These are phyloP conservation scores for Gossypium laxum DNA, from an alignment of 441 rosid genomes.

Conservation along the genomic window DNA sequence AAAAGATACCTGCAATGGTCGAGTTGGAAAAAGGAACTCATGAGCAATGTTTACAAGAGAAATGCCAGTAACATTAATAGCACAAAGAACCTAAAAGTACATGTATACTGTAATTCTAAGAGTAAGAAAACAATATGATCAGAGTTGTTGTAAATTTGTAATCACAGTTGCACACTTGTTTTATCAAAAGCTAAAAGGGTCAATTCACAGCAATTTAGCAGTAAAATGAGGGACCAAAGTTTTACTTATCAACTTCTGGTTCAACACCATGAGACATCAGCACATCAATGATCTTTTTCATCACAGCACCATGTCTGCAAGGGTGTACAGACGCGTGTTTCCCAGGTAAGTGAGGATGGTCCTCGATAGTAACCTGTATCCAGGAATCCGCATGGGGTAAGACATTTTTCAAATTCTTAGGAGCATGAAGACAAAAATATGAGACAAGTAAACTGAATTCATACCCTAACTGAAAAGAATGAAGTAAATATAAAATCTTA, in stretches of 20 bases:
- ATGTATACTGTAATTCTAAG: background rate
- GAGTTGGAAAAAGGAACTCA: background rate
- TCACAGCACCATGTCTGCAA: slow-evolving; percentile 92
- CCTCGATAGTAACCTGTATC: slow-evolving; percentile 87
- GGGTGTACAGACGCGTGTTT: slow-evolving; percentile 97
- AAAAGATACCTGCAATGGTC: slow-evolving; percentile 58
- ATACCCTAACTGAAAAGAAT: background rate
- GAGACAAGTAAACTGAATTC: background rate
- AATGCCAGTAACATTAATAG: background rate
- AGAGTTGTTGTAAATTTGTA: background rate
- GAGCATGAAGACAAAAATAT: background rate
- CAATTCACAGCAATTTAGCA: background rate
- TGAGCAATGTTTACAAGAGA: background rate
- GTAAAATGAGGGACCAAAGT: background rate
- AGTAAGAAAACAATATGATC: background rate
- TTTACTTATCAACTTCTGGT: slow-evolving; percentile 78
- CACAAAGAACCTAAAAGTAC: background rate
- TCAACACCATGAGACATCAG: slow-evolving; percentile 88
- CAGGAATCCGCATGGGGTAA: background rate
- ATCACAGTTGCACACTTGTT: background rate
- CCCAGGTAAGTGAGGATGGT: slow-evolving; percentile 89
- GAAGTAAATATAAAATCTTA: background rate
- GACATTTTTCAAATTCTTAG: background rate
- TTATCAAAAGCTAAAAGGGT: background rate
- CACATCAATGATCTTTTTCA: slow-evolving; percentile 93